Conservation (phyloP, 495 filamentous ascomycete species). For the Lasiosphaeria miniovina region DNA sequence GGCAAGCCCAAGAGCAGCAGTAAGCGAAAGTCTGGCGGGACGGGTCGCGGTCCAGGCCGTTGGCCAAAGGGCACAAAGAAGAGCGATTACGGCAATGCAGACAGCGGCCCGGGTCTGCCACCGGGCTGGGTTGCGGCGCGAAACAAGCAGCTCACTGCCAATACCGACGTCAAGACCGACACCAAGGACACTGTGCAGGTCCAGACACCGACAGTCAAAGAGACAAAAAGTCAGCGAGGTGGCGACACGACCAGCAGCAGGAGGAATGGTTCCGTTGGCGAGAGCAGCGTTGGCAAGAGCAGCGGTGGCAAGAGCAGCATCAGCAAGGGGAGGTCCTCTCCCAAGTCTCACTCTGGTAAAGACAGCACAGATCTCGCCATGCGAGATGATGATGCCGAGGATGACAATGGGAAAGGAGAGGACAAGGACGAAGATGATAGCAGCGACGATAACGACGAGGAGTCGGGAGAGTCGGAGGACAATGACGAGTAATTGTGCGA, state of each 20-base stretch:
- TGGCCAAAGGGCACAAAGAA: slow-evolving; percentile 58
- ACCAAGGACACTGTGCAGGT: slow-evolving; percentile 39
- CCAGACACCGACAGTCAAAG: slow-evolving; percentile 30
- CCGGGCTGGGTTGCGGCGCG: slow-evolving; percentile 44
- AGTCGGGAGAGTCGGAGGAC: not conserved
- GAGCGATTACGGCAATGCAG: slow-evolving; percentile 54
- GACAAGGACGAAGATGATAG: slow-evolving; percentile 5
- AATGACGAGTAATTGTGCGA: too few relatives aligned
- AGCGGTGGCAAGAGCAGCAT: slow-evolving; percentile 2
- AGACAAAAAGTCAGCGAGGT: slow-evolving; percentile 25
- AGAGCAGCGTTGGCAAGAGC: not conserved
- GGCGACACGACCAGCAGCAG: slow-evolving; percentile 1
- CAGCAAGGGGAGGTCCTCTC: slow-evolving; percentile 19
- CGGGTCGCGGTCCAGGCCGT: slow-evolving; percentile 47
- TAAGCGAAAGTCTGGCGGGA: slow-evolving; percentile 51
- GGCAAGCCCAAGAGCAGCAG: slow-evolving; percentile 32
- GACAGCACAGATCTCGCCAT: slow-evolving; percentile 20
- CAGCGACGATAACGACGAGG: not conserved
- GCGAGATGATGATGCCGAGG: slow-evolving; percentile 12
- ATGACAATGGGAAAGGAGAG: slow-evolving; percentile 3
- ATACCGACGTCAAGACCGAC: slow-evolving; percentile 10
- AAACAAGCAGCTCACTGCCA: slow-evolving; percentile 22
- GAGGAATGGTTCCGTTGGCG: slow-evolving; percentile 12
- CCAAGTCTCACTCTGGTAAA: slow-evolving; percentile 14
- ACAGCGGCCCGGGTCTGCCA: slow-evolving; percentile 53